These are phyloP conservation scores for Vachellia pachyceras DNA, from an alignment of 306 rosid genomes.

Conservation along the genomic window DNA sequence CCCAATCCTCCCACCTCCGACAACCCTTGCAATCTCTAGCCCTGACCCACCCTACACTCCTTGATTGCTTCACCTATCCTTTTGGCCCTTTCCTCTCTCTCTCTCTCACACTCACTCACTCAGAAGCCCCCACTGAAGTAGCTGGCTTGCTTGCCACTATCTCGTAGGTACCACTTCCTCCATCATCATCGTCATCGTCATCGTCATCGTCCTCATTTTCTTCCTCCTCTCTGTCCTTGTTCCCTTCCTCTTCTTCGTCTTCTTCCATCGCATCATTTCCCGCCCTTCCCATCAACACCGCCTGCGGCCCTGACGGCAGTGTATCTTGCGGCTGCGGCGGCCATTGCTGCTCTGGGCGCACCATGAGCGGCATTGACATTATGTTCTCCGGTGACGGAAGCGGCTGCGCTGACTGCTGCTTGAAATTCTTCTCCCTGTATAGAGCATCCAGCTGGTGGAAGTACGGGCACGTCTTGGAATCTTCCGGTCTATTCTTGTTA, in stretches of 20 bases:
- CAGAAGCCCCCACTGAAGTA: slow-evolving; percentile 50
- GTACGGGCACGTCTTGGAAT: slow-evolving; percentile 92
- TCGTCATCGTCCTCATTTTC: slow-evolving; percentile 57
- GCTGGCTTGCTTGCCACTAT: slow-evolving; percentile 68
- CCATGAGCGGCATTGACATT: slow-evolving; percentile 71
- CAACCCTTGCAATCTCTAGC: neutral
- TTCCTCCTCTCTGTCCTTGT: slow-evolving; percentile 20
- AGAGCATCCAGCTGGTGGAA: slow-evolving; percentile 74
- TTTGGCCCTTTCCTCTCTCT: neutral
- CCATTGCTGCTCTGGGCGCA: slow-evolving; percentile 96
- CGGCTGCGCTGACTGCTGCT: slow-evolving; percentile 20
- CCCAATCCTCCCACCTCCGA: slow-evolving; percentile 28
- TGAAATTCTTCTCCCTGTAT: slow-evolving; percentile 57
- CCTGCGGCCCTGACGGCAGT: neutral
- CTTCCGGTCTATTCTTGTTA: slow-evolving; percentile 82
- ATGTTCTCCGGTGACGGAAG: slow-evolving; percentile 46
- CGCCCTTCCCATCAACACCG: too few species aligned
- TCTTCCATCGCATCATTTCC: slow-evolving; percentile 44
- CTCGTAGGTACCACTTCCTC: slow-evolving; percentile 55
- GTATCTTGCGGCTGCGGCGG: slow-evolving; percentile 56
- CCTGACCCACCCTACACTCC: slow-evolving; percentile 28
- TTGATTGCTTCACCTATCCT: slow-evolving; percentile 30
- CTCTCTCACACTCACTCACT: slow-evolving; percentile 10
- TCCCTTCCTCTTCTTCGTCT: slow-evolving; percentile 45
- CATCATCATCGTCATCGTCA: slow-evolving; percentile 71